Conservation (phyloP, 2,329 filamentous ascomycete genomes). For the Seiridium cupressi region DNA sequence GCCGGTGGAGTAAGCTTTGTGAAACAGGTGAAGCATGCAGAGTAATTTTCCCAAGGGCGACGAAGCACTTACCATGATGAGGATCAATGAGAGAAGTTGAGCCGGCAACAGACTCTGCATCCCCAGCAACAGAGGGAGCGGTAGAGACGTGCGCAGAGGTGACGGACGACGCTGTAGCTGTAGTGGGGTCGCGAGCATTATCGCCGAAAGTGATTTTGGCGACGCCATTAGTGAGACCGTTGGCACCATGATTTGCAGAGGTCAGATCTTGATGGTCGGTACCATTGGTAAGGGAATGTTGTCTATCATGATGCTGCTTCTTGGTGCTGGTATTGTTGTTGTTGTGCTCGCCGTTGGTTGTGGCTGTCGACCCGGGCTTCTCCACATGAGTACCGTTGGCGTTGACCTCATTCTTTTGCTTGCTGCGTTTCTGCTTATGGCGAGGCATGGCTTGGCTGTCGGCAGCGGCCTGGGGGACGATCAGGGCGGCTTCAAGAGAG, state of each 20-base stretch:
- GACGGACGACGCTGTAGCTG: not conserved
- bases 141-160: not conserved
- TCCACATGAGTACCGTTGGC: constrained; percentile 22
- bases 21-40: not conserved
- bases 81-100: not conserved
- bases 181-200: not conserved
- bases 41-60: not conserved
- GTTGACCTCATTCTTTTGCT: constrained; percentile 17
- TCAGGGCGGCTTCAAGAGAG: constrained; percentile 30
- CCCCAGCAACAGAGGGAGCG: constrained; percentile 3
- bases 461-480: constrained; percentile 15
- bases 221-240: constrained; percentile 3
- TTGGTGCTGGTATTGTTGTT: constrained; percentile 6
- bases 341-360: not conserved
- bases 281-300: not conserved
- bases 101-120: not conserved
- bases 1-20: no score
- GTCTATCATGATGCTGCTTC: constrained; percentile 3
- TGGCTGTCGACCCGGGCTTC: constrained; percentile 18
- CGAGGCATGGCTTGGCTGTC: constrained; percentile 6
- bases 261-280: not conserved
- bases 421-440: not conserved
- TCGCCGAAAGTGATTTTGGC: constrained; percentile 9
- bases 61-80: not conserved
- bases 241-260: not conserved